Base-by-base conservation (phyloP, 208 protist genomes). In the Porcisia deanei region DNA sequence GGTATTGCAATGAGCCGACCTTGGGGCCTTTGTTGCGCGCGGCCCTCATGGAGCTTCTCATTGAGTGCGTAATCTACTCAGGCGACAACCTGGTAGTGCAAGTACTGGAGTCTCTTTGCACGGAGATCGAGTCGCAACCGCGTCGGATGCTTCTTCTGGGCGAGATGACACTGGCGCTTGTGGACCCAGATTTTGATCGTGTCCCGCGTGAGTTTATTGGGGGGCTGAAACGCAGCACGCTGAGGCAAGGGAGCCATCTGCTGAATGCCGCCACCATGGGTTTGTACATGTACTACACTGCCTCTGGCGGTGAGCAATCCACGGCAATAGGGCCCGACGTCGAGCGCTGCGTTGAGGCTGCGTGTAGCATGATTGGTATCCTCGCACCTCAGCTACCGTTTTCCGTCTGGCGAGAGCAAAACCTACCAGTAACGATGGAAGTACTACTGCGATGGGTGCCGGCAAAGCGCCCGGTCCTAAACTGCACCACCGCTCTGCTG, bases 1-100 rank as follows among this genome's bases (percentile, higher is more conserved):
- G 92, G 91, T 95, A 91, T 74, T 82, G 81, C 65, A 89, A 76
- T 22, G 90, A 92, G 66, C 81, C 84, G 7, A 81, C 79, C 37
- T 71, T 96, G 41, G 72, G 75, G 22, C 79, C 79, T 20, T 79
- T 94, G 37, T 75, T 96, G 25, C 73, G 76, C 55, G 70, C 57
- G 14, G 88, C 87, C 65, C 76, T 96, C 64, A 45, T 87, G 14
- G 85, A 93, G 69, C 83, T 96, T 52, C 71, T 96, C n/a, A 80
- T 88, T 0, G 88, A 92, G 71, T 89, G 83, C 77, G 74, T 88
- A 60, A 73, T 95, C 34, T 79, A 83, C 81, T 76, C 81, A 30
- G 77, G 71, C 61, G 76, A 76, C 22, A 73, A 80, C 37, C 73
- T 80, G 52, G 12, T 77, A 8, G 72, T 73, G 12, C 49, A 70